A percentile compares a stretch with the other conserved stretches of the same genome.
Evolutionary conservation across 2,329 filamentous ascomycete species (phyloP).

Genomic region (Colletotrichum sp.): DNA sequence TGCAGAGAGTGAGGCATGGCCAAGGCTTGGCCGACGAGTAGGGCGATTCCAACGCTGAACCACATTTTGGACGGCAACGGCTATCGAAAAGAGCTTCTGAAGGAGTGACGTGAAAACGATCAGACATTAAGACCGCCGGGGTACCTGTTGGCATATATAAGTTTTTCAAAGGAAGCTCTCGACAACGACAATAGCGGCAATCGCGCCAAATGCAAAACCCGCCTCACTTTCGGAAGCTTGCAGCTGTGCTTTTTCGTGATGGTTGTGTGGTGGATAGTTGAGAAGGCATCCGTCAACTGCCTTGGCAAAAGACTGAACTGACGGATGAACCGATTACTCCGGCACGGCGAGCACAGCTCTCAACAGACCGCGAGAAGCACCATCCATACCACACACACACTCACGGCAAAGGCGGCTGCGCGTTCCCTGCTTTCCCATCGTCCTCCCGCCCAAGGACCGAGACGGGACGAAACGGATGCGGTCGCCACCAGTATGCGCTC

Average conservation of each 20-base stretch:
- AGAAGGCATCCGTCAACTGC: background rate
- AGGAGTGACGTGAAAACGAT: background rate
- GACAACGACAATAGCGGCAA: background rate
- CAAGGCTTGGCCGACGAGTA: slow-evolving; percentile 8
- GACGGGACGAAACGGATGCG: slow-evolving; percentile 7
- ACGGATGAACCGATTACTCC: background rate
- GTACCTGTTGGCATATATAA: background rate
- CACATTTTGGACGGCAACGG: slow-evolving; percentile 1
- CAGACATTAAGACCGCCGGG: background rate
- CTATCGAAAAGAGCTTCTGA: background rate
- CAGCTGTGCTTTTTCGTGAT: background rate
- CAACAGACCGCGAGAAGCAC: background rate
- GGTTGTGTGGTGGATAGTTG: background rate
- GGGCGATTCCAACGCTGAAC: background rate
- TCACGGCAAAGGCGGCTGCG: background rate
- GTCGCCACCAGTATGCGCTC: background rate
- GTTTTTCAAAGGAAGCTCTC: background rate
- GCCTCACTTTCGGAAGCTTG: background rate
- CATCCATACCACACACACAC: background rate
- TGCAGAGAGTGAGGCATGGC: background rate
- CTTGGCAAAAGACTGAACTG: background rate
- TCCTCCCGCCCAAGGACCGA: background rate
- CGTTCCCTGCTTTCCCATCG: background rate
- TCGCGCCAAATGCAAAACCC: background rate
- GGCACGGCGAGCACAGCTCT: background rate